Evolutionary conservation across 768 basidiomycete species (phyloP).

Genomic region (Kwoniella pini): DNA sequence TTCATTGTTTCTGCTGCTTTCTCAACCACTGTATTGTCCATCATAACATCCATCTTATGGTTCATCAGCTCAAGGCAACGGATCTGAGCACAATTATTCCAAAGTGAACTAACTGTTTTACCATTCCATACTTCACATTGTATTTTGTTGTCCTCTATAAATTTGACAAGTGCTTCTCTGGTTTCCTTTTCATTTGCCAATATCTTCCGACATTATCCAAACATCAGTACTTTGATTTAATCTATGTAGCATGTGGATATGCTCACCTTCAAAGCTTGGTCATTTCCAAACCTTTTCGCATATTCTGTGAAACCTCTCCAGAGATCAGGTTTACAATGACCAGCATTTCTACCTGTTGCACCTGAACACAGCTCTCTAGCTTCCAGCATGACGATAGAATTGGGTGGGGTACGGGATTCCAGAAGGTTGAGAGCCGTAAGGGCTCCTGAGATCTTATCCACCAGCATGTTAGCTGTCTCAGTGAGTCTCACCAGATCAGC

Average conservation of each 20-base stretch:
- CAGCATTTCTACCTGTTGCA: slow-evolving; percentile 65
- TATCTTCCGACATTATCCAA: slow-evolving; percentile 11
- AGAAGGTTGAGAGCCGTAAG: slow-evolving; percentile 27
- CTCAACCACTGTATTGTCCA: slow-evolving; percentile 39
- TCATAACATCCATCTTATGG: neutral
- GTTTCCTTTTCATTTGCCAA: slow-evolving; percentile 35
- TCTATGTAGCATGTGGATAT: neutral
- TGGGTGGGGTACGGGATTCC: slow-evolving; percentile 20
- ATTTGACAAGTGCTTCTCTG: slow-evolving; percentile 22
- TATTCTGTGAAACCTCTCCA: slow-evolving; percentile 35
- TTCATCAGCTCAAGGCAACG: neutral
- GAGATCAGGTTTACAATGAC: slow-evolving; percentile 37
- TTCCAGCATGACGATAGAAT: slow-evolving; percentile 67
- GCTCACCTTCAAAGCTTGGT: slow-evolving; percentile 30
- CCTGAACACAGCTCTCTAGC: slow-evolving; percentile 63
- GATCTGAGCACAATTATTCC: neutral
- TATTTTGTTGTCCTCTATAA: slow-evolving; percentile 25
- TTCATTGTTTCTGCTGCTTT: slow-evolving; percentile 28
- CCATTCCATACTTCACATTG: slow-evolving; percentile 43
- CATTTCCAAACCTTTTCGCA: slow-evolving; percentile 14
- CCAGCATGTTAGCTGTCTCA: too few relatives aligned
- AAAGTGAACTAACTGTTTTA: slow-evolving; percentile 23
- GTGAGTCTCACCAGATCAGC: too few relatives aligned
- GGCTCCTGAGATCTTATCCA: slow-evolving; percentile 24
- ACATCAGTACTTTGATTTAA: neutral